These are phyloP conservation scores for Leavenworthia alabamica DNA, from an alignment of 345 rosid genomes.

Conservation along the genomic window DNA sequence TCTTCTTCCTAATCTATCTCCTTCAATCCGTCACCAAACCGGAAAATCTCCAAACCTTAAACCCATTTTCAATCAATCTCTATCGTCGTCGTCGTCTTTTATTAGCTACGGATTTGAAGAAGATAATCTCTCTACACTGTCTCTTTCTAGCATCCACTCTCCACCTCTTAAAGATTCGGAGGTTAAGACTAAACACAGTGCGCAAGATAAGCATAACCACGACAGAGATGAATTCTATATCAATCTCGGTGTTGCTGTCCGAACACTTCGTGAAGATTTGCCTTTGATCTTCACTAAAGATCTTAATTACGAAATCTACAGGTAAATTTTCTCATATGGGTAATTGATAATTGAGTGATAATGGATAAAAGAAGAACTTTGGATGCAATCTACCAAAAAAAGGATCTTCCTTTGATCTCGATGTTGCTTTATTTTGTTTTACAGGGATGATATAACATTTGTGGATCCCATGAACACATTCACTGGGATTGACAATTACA, in stretches of 20 bases:
- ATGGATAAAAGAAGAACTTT: too few species aligned
- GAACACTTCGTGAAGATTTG: conserved; percentile 92
- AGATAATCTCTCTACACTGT: conserved; percentile 11
- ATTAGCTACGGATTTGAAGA: conserved; percentile 17
- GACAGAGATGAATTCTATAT: conserved; percentile 70
- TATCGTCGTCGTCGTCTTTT: conserved; percentile 8
- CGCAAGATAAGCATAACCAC: conserved; percentile 38
- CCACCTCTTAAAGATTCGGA: conserved; percentile 45
- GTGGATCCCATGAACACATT: conserved; percentile 78
- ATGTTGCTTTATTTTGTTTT: neutral
- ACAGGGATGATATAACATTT: conserved; percentile 89
- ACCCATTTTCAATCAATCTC: conserved; percentile 23
- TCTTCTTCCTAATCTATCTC: conserved; percentile 66
- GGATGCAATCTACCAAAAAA: neutral
- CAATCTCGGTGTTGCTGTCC: conserved; percentile 82
- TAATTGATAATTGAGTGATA: too few species aligned
- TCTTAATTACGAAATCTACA: conserved; percentile 85
- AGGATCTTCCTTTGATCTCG: too few species aligned
- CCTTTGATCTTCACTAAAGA: conserved; percentile 67
- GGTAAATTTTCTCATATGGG: conserved; percentile 49
- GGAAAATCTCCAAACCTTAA: conserved; percentile 42
- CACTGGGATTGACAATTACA: conserved; percentile 76
- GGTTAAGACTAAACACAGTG: conserved; percentile 28
- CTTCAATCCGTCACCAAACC: conserved; percentile 45
- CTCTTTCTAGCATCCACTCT: conserved; percentile 26